Evolutionary conservation across 2,329 filamentous ascomycete species (phyloP), one percentile per base, ranked within the genome.

Genomic region (Sarocladium kiliense): DNA sequence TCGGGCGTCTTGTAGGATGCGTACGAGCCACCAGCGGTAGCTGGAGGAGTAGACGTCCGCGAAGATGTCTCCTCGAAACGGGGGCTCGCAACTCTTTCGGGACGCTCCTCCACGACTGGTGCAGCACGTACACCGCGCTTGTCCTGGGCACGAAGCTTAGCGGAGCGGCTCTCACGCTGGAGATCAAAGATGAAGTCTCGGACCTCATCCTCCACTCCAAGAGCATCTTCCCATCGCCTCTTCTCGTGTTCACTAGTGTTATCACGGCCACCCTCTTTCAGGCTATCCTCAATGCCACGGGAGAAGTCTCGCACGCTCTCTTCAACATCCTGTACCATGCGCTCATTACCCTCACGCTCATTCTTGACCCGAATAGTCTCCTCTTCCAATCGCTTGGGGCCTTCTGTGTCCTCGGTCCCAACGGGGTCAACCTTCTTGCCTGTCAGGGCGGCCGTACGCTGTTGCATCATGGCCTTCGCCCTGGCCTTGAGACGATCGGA

Each of bases 391-490:
- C 94, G 85, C 72, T 91, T 89, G 47, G 91, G 86, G 3, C 89
- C 90, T 60, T 89, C 89, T 25, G 81, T 79, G 59, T 92, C 87
- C 60, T 95, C 89, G 58, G 86, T 81, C 45, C 75, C 77, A 47
- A 87, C 76, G 2, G 77, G 70, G 36, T 89, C 85, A 47, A 87
- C 75, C 66, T 92, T 91, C 70, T 87, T 91, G 56, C 94, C 94
- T 21, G 91, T 91, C 59, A 99, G 75, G 18, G 94, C 93, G 55
- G 94, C 94, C 62, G 94, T 92, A 57, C 94, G 88, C 65, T 96
- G 92, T 74, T 97, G 93, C 94, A 99, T 99, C 85, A 97, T 96
- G 37, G 93, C 93, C 74, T 92, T 96, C 30, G 94, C 93, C 62
- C 92, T 85, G 34, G 94, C 94, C 76, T 97, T 97, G 61, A 97